Evolutionary conservation across 345 rosid species (phyloP), one percentile per base, ranked within the genome.

Genomic region (Geranium brycei): DNA sequence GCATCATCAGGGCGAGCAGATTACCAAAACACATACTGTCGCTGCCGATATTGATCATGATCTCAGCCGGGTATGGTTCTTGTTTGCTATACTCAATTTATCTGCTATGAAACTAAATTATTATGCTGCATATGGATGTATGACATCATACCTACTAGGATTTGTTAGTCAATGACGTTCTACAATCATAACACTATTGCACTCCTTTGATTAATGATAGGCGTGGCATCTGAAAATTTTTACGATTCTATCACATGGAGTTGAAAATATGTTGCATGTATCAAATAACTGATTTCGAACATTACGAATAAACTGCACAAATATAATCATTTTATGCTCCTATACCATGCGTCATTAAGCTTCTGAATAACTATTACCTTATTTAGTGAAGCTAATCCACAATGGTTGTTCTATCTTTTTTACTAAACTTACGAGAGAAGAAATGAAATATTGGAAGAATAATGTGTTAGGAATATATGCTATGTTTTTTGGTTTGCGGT

Each of bases 1-100:
- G 74, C 96, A 95, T 67, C 81, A 88, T 11, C 99, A 95, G 78
- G 95, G 96, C 15, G 95, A 91, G 73, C 96, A 88, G 68, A 91
- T 88, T 76, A 85, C 82, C 41, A 80, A 81, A 82, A 77, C 89
- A 31, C 97, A 95, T 65, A 64, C 76, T 4, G 63, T 69, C 61
- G 91, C 96, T 69, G 93, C 87, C 61, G 81, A 79, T 69, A 80
- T 88, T 47, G 99, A 95, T 79, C 85, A 87, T 1, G 88, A 91
- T 78, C 97, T 95, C 19, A 85, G 88, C 76, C 82, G 99, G 83
- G 99, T 91, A 75, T 73, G 96, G 28, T 57, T 59, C 0, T 35
- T 35, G 41, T 35, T 0, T 47, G 53, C 53, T 2, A 11, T 66
- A 62, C 53, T 47, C 14, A 7, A 47, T 47, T 13, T 47, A 47